Evolutionary conservation across 192 early-diverging fungal species (phyloP), one percentile per base, ranked within the genome.

Genomic region (Entomortierella beljakovae): DNA sequence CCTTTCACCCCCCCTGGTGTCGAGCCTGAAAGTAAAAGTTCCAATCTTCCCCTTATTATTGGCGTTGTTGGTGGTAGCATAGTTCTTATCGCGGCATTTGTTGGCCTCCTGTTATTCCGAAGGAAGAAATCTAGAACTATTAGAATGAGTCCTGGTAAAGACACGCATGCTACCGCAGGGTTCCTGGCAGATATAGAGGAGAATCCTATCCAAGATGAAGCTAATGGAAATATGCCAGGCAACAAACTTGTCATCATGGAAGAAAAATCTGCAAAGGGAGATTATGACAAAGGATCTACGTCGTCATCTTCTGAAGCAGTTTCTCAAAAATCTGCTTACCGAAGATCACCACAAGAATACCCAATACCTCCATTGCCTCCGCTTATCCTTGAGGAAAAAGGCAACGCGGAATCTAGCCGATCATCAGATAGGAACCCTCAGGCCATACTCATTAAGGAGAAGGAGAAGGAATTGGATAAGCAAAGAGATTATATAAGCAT

Each of bases 31-130:
- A 49, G 11, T 46, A 70, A 59, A 26, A 43, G 52, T 3, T 48
- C 43, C 29, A 64, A 58, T 34, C 38, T 71, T 35, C 70, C 77
- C 4, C 32, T 58, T 28, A 65, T 64, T 23, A 68, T 56, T 22
- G 42, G 69, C 15, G 70, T 68, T 29, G 61, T 71, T 26, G 76
- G 83, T 61, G 67, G 70, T 0, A 76, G 83, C 62, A 66, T 80
- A 13, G 86, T 67, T 1, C 65, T 66, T n/a, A 73, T 82, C 50
- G 75, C 69, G 10, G 62, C 74, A 20, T 80, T 67, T 5, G 69
- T 67, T 48, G 67, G 57, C 4, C 50, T 81, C 29, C 18, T 74
- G 15, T 26, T 80, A 2, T 43, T 70, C 18, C 50, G 32, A 40
- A 55, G 70, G 28, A 42, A 62, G 25, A 25, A 33, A 6, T 64